A percentile compares a stretch with the other conserved stretches of the same genome.
Conservation (phyloP, 345 rosid genomes). For the Gossypium sturtianum region DNA sequence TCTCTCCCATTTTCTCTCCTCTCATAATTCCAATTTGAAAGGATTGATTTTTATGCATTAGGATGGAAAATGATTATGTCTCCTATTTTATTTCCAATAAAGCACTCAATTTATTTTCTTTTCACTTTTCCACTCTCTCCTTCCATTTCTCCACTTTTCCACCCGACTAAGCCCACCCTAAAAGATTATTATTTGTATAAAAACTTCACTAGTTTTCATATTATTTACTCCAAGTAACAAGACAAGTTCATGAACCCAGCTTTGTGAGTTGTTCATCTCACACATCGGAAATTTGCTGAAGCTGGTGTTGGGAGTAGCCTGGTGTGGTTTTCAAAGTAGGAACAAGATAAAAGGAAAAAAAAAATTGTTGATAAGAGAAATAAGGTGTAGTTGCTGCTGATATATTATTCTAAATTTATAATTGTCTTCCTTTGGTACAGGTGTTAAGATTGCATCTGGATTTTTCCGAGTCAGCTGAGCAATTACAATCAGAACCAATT, state of each 20-base stretch:
- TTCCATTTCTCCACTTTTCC: too few relatives aligned
- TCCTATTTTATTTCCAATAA: too few relatives aligned
- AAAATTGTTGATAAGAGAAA: background rate
- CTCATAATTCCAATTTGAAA: too few relatives aligned
- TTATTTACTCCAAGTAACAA: background rate
- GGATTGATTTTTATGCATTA: too few relatives aligned
- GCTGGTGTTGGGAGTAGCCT: background rate
- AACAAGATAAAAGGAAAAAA: background rate
- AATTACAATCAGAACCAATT: constrained; percentile 15
- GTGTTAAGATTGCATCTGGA: constrained; percentile 75
- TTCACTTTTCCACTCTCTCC: too few relatives aligned
- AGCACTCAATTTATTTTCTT: too few relatives aligned
- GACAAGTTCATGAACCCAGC: background rate
- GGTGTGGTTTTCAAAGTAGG: background rate
- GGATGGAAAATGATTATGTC: too few relatives aligned
- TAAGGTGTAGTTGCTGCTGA: background rate
- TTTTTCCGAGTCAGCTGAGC: constrained; percentile 33
- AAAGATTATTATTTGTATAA: too few relatives aligned
- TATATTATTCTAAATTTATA: background rate
- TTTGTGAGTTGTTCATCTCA: background rate
- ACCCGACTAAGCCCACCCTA: too few relatives aligned
- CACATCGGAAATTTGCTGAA: background rate
- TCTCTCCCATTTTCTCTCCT: too few relatives aligned
- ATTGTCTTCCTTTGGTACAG: constrained; percentile 25
- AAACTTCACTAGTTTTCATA: background rate